Evolutionary conservation across 2,329 filamentous ascomycete genomes (phyloP), one percentile per base, ranked within the genome.

Genomic region (Ophiostoma triangulosporum): DNA sequence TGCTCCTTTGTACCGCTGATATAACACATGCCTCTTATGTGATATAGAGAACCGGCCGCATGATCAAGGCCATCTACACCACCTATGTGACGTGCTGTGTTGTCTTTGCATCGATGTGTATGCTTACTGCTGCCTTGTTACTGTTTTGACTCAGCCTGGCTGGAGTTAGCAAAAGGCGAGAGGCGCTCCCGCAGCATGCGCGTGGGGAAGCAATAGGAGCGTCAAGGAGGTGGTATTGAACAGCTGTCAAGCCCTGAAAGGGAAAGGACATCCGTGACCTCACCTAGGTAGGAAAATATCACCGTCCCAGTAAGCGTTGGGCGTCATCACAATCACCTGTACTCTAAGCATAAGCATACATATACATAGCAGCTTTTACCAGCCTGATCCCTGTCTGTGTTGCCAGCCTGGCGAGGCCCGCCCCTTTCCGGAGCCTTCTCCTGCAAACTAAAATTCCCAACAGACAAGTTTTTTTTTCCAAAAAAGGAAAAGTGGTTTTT

Each of bases 181-280:
- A 17, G 26, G 43, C 43, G 24, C 26, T 45, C 24, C 43, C 43
- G 43, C 15, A 46, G 12, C 24, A 29, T 29, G 26, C 43, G 26
- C 24, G 26, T 46, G 24, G 43, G 26, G 24, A 17, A 46, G 26
- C 15, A 46, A 20, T 12, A 46, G 26, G 43, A 27, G 26, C 26
- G 43, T 15, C 43, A 46, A 46, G 43, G 20, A 46, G 43, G 43
- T 46, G n/a, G 43, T 29, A 46, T 46, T 46, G 26, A 46, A 46
- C 43, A 46, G 26, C 6, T 46, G 43, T 46, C 43, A 46, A 46
- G 24, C 43, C 24, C 20, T 6, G 43, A 29, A 17, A 7, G 38
- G 38, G 38, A 22, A 43, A 24, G 17, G 17, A 43, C 38, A 43
- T 24, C 20, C 38, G 24, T 20, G 20, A 43, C 20, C 38, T 43